These are phyloP conservation scores for Capniomyces stellatus DNA, from an alignment of 371 early-diverging fungal genomes.

Conservation along the genomic window DNA sequence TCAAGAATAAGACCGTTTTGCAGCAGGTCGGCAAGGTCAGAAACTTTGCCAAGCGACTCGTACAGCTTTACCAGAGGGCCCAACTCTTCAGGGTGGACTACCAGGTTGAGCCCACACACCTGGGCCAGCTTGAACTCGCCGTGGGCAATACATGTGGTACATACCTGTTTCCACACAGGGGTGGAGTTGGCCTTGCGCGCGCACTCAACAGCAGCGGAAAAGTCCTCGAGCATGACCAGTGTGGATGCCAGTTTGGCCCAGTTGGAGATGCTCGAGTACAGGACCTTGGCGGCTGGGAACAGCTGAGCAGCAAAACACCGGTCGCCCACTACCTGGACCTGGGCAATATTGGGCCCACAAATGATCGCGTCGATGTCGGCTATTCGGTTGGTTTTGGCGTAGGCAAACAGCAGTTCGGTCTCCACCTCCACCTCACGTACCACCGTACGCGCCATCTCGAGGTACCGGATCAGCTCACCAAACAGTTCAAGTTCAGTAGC, in stretches of 20 bases:
- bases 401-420: conserved; percentile 83
- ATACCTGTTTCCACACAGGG: conserved; percentile 94
- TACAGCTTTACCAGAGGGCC: conserved; percentile 70
- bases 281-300: conserved; percentile 83
- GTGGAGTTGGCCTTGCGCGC: conserved; percentile 95
- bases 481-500: conserved; percentile 65
- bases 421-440: conserved; percentile 85
- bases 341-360: conserved; percentile 79
- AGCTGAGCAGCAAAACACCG: conserved; percentile 81
- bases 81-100: conserved; percentile 93
- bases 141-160: conserved; percentile 81
- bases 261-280: conserved; percentile 87
- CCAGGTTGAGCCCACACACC: conserved; percentile 87
- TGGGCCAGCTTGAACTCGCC: conserved; percentile 91
- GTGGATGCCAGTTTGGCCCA: conserved; percentile 91
- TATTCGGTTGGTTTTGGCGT: conserved; percentile 79
- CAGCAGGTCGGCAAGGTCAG: conserved; percentile 71
- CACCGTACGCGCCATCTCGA: conserved; percentile 83
- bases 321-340: conserved; percentile 83
- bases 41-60: conserved; percentile 71
- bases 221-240: conserved; percentile 82
- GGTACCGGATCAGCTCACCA: conserved; percentile 79
- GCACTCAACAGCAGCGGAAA: conserved; percentile 90
- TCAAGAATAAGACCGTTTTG: conserved; percentile 88
- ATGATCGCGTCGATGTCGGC: conserved; percentile 87